Evolutionary conservation across 2,329 filamentous ascomycete genomes (phyloP), one percentile per base, ranked within the genome.

Genomic region (Lecanicillium sp.): DNA sequence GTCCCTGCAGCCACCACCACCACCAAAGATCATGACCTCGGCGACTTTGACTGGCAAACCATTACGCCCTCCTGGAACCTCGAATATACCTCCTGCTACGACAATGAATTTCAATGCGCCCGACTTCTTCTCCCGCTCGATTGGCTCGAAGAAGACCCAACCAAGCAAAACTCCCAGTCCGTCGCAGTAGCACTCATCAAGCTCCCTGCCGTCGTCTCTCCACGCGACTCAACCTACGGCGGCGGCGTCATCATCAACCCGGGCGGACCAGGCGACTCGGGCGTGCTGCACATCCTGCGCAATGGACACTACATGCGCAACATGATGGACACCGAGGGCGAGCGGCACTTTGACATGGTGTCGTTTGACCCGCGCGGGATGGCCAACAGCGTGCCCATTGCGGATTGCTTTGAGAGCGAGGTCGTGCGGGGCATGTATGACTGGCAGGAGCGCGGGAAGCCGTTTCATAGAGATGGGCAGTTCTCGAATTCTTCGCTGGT

Each of bases 331-430:
- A 30, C 16, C 2, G 29, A 33, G 3, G 43, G 37, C 14, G 28
- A 34, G 32, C 49, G 46, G 9, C 53, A 57, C 33, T 62, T 59
- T 30, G 58, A 59, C 36, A 50, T 64, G 20, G 44, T 64, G 9
- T 49, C 52, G 19, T 64, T 59, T 39, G 62, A 65, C 41, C 62
- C 62, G 1, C 53, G 62, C 4, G 62, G 59, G 11, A 45, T 63
- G 4, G 51, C 46, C 6, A 46, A 49, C 38, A 59, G 56, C 2
- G 55, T 54, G 5, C 62, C 62, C 0, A 35, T 34, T 9, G 51
- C 52, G 2, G 51, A 59, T 22, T 65, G 62, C 48, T 63, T 53
- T 41, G 47, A 43, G 4, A 46, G 54, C 27, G 32, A 45, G 9
- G 41, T 54, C 4, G 50, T 48, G 2, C 49, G 56, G 1, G 48